Conservation (phyloP, 495 filamentous ascomycete genomes). For the Xylaria castorea region DNA sequence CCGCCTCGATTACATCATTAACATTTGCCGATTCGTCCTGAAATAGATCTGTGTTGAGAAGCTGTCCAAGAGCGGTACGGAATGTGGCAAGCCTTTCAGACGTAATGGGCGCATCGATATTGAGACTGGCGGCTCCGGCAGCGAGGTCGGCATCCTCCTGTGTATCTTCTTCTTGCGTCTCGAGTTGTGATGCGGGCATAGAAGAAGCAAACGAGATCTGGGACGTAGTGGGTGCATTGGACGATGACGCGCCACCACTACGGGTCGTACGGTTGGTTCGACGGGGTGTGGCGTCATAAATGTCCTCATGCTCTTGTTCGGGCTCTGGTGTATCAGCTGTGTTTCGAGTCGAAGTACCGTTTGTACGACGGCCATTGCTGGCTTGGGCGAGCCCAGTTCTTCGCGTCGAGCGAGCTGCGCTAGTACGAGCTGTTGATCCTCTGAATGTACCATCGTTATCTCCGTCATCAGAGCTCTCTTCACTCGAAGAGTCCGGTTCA, state of each 20-base stretch:
- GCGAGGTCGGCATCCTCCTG: conserved; percentile 48
- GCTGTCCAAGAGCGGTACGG: conserved; percentile 76
- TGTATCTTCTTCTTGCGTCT: conserved; percentile 43
- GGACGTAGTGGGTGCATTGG: conserved; percentile 37
- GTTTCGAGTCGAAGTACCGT: conserved; percentile 30
- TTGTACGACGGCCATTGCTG: conserved; percentile 37
- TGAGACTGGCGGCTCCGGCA: conserved; percentile 44
- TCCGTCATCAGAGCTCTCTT: conserved; percentile 48
- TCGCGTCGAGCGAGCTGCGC: conserved; percentile 38
- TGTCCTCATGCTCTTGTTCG: conserved; percentile 43
- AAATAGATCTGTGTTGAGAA: conserved; percentile 82
- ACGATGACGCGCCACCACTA: conserved; percentile 37
- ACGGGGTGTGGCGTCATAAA: conserved; percentile 50
- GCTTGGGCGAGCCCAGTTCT: conserved; percentile 35
- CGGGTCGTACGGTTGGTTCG: conserved; percentile 46
- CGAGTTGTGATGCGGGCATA: conserved; percentile 52
- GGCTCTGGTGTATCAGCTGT: conserved; percentile 34
- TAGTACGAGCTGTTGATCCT: conserved; percentile 36
- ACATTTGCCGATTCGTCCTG: conserved; percentile 79
- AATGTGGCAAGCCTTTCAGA: conserved; percentile 73
- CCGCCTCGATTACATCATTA: conserved; percentile 73
- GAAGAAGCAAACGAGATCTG: conserved; percentile 56
- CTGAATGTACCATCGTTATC: conserved; percentile 40
- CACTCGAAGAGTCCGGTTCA: conserved; percentile 44
- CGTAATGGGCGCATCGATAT: conserved; percentile 58